Evolutionary conservation across 257 asterid genomes (phyloP).

Genomic region (Verbena officinalis): DNA sequence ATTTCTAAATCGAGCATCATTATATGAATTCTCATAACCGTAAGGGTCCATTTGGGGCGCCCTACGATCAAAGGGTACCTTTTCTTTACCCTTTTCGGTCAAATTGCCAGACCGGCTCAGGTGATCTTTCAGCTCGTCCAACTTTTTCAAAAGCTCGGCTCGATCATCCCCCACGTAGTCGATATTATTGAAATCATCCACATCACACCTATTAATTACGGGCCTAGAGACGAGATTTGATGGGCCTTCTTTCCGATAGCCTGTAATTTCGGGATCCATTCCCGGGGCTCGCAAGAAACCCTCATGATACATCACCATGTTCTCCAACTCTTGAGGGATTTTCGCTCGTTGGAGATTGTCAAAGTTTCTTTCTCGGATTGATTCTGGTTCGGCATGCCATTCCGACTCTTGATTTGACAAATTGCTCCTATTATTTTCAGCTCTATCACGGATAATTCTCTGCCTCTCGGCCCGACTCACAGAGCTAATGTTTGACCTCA

Average conservation of each 20-base stretch:
- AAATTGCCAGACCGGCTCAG: constrained; percentile 58
- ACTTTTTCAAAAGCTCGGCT: constrained; percentile 62
- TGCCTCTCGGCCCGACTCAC: constrained; percentile 58
- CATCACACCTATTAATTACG: constrained; percentile 33
- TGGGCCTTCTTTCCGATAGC: constrained; percentile 40
- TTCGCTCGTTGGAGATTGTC: constrained; percentile 32
- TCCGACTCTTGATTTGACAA: constrained; percentile 28
- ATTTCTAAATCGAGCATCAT: constrained; percentile 40
- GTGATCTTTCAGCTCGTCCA: constrained; percentile 67
- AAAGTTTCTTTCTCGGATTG: constrained; percentile 26
- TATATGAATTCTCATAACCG: constrained; percentile 38
- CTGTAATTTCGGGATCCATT: constrained; percentile 31
- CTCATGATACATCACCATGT: constrained; percentile 23
- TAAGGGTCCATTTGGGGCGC: constrained; percentile 49
- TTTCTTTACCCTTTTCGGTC: constrained; percentile 54
- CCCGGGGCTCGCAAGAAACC: constrained; percentile 32
- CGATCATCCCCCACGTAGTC: constrained; percentile 53
- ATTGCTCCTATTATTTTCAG: constrained; percentile 37
- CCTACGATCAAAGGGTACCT: constrained; percentile 45
- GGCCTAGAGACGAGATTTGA: constrained; percentile 36
- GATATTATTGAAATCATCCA: constrained; percentile 35
- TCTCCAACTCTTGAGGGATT: constrained; percentile 36
- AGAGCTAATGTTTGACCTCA: constrained; percentile 52
- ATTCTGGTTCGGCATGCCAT: constrained; percentile 36
- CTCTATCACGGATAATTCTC: constrained; percentile 36